Base-by-base conservation (phyloP, 768 basidiomycete species). In the Suillus sp. region DNA sequence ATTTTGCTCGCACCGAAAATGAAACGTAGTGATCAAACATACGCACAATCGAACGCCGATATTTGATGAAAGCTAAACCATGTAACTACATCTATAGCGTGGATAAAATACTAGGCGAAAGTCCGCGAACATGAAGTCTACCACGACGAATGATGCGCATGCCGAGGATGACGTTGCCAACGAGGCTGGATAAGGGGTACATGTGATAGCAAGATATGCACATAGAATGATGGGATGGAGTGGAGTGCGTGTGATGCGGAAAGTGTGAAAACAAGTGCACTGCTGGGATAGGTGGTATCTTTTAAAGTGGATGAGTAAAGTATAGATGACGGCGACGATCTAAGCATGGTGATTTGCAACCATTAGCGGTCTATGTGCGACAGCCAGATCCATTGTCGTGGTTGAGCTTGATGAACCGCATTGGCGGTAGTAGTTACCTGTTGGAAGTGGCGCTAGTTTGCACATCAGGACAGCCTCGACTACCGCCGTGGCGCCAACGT, bases 401-500 rank as follows among this genome's bases (percentile, higher is more conserved):
- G 20, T 60, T 43, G 35, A 47, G 7, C 43, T 62, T 37, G 59
- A 48, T 42, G 55, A 65, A 56, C 61, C 61, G 63, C 59, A 66
- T 59, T 14, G 48, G 54, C 38, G 56, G 64, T 64, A 7, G 6
- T 7, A 54, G 34, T 56, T 42, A 60, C 62, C 61, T 62, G 63
- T 60, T 60, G 22, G 9, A 25, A 47, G 22, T 35, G 37, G 16
- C 60, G 64, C 42, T 37, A 32, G 57, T n/a, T 18, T 59, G 35
- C 45, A 42, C 40, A 48, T 43, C 60, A 63, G 58, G 35, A 72
- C 6, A 27, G 25, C 25, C 18, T 40, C 5, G 55, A 38, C 68
- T 77, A 86, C 74, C 86, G 82, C 66, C 74, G 70, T 43, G 87
- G 81, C 43, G 90, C 90, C 64, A 93, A 76, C 13, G 91, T 86